Percentiles rank a stretch among this genome's conserved stretches.
These are phyloP conservation scores for Curvularia lunata DNA, from an alignment of 2,329 filamentous ascomycete species.

Conservation along the genomic window DNA sequence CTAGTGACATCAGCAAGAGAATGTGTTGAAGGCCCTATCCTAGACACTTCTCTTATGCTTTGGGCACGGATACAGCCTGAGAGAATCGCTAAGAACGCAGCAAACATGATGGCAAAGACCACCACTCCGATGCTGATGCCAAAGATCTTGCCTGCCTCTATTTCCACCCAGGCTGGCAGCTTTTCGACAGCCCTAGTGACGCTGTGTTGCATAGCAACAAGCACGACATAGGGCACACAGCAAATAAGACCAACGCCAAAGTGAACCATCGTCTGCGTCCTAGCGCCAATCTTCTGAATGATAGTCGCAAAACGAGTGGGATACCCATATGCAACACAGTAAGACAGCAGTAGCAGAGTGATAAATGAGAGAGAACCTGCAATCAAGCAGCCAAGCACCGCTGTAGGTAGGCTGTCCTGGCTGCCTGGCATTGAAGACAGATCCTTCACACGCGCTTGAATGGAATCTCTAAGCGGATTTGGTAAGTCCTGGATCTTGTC, in stretches of 20 bases:
- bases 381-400: too few species aligned
- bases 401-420: too few species aligned
- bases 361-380: too few species aligned
- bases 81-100: background rate
- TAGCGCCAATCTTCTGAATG: background rate
- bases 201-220: background rate
- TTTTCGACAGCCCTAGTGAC: background rate
- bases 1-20: too few species aligned
- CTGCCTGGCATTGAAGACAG: too few species aligned
- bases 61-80: background rate
- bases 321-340: background rate
- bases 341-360: background rate
- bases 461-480: background rate
- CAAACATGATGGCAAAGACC: background rate
- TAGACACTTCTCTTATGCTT: too few species aligned
- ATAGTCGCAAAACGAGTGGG: background rate
- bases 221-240: background rate
- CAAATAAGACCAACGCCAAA: background rate
- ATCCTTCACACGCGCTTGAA: background rate
- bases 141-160: background rate
- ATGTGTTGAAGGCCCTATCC: too few species aligned
- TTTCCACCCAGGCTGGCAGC: background rate
- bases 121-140: background rate
- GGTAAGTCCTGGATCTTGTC: background rate
- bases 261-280: background rate